Conservation (phyloP, 2,329 filamentous ascomycete species). For the Zymoseptoria ardabiliae region DNA sequence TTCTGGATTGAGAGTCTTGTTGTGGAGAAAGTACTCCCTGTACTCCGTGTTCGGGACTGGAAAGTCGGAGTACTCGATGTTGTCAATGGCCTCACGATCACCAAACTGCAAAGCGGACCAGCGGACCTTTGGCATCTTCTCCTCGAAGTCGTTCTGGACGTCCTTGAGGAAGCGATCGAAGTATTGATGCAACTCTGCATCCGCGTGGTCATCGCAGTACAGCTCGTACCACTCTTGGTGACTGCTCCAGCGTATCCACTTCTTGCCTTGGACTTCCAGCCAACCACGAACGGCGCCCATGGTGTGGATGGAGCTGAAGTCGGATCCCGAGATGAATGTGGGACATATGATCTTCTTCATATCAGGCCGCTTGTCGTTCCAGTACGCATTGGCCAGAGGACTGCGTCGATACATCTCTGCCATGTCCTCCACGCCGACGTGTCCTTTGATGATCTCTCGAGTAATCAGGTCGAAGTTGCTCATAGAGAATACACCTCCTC, state of each 20-base stretch:
- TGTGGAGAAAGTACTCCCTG: conserved; percentile 8
- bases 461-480: conserved; percentile 32
- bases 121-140: conserved; percentile 40
- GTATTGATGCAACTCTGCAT: conserved; percentile 36
- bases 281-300: conserved; percentile 29
- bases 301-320: conserved; percentile 17
- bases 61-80: conserved; percentile 25
- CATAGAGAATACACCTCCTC: conserved; percentile 36
- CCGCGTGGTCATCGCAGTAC: conserved; percentile 29
- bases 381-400: conserved; percentile 19
- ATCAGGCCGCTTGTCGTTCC: conserved; percentile 21
- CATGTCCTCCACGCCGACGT: conserved; percentile 16
- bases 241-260: conserved; percentile 39
- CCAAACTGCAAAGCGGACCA: conserved; percentile 34
- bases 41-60: conserved; percentile 16
- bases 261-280: conserved; percentile 34
- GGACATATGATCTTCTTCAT: conserved; percentile 22
- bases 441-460: conserved; percentile 18
- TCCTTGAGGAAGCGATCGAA: conserved; percentile 43
- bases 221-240: conserved; percentile 43
- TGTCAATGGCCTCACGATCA: conserved; percentile 27
- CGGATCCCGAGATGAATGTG: conserved; percentile 20
- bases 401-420: conserved; percentile 16
- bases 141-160: conserved; percentile 41
- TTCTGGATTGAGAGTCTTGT: conserved; percentile 2